Percentiles rank a stretch among this genome's conserved stretches.
Conservation (phyloP, 169 alveolate species). For the Plasmodium inui region DNA sequence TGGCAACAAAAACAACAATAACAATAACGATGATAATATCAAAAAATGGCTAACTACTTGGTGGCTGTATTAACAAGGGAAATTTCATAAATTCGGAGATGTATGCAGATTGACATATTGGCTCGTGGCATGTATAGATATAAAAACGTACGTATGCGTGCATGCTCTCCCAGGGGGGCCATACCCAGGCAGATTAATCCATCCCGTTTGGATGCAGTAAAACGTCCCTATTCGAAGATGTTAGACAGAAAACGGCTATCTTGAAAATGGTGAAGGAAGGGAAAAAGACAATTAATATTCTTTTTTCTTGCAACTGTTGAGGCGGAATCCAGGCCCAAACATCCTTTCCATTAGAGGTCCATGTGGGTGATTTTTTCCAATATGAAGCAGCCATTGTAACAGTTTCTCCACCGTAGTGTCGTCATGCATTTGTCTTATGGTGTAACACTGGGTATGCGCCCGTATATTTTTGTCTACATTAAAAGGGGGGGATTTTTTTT, state of each 20-base stretch:
- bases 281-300: not conserved
- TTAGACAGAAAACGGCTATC: not conserved
- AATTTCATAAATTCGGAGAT: not conserved
- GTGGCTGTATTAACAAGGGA: not conserved
- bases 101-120: not conserved
- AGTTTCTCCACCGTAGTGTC: not conserved
- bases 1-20: not conserved
- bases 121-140: not conserved
- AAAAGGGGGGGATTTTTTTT: not conserved
- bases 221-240: not conserved
- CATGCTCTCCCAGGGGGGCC: not conserved
- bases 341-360: not conserved
- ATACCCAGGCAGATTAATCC: not conserved
- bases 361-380: not conserved
- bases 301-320: not conserved
- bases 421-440: not conserved
- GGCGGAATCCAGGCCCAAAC: not conserved
- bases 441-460: not conserved
- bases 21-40: not conserved
- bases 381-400: not conserved
- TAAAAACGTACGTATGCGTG: not conserved
- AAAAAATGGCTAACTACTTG: conserved; percentile 3
- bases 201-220: not conserved
- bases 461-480: not conserved
- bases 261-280: not conserved